A percentile compares a stretch with the other conserved stretches of the same genome.
Conservation (phyloP, 73 alveolate genomes). For the Paramecium sexaurelia region DNA sequence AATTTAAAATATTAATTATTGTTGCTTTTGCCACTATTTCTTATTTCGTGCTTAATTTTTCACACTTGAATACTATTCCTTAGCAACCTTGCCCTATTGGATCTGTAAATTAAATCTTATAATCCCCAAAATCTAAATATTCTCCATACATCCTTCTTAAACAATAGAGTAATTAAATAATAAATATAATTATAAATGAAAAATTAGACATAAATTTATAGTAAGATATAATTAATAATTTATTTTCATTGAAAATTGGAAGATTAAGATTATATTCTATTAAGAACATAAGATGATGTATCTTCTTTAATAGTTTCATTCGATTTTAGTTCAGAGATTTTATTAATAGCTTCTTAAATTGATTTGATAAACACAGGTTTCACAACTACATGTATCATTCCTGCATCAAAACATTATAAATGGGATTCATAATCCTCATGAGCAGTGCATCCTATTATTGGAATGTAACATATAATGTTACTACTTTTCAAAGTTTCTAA, state of each 20-base stretch:
- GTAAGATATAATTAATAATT: too few species aligned
- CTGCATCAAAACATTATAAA: constrained; percentile 10
- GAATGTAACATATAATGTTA: not conserved
- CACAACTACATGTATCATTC: constrained; percentile 39
- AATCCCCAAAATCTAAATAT: not conserved
- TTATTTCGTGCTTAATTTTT: not conserved
- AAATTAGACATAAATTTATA: too few species aligned
- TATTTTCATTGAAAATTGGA: not conserved
- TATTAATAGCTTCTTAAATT: not conserved
- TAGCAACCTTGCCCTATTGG: not conserved
- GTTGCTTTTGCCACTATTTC: not conserved
- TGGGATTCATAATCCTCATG: constrained; percentile 44
- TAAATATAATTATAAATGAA: too few species aligned
- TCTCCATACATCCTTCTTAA: too few species aligned
- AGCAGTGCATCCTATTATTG: constrained; percentile 52
- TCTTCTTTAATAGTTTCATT: not conserved
- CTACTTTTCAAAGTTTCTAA: not conserved
- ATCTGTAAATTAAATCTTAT: not conserved
- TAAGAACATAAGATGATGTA: not conserved
- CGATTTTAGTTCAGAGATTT: not conserved
- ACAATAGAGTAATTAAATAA: too few species aligned
- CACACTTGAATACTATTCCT: not conserved
- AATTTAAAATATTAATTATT: not conserved
- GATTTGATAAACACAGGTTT: constrained; percentile 35
- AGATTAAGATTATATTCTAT: not conserved